These are phyloP conservation scores for Calcarisporium arbuscula DNA, from an alignment of 2,329 filamentous ascomycete genomes.

Conservation along the genomic window DNA sequence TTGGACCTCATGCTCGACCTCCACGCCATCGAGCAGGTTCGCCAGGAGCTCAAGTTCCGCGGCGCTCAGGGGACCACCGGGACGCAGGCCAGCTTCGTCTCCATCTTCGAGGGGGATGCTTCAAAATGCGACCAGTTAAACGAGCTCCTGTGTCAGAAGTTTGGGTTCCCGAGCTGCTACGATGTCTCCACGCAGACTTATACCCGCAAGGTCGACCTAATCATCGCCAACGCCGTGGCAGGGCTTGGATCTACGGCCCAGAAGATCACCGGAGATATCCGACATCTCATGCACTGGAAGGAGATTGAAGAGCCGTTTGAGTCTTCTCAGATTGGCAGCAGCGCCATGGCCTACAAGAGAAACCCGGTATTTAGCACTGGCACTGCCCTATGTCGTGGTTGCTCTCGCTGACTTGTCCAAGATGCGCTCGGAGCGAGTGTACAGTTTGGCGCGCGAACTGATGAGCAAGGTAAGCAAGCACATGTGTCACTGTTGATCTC, in stretches of 20 bases:
- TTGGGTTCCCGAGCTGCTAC: slow-evolving; percentile 45
- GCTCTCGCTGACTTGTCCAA: slow-evolving; percentile 12
- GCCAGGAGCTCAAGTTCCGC: slow-evolving; percentile 65
- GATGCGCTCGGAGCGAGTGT: slow-evolving; percentile 44
- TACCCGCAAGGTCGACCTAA: slow-evolving; percentile 73
- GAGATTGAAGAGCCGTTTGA: slow-evolving; percentile 62
- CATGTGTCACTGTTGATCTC: no score
- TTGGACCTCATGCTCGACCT: slow-evolving; percentile 63
- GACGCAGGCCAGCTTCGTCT: slow-evolving; percentile 67
- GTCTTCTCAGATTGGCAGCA: neutral
- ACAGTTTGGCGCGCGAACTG: slow-evolving; percentile 28
- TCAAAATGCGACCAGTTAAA: slow-evolving; percentile 49
- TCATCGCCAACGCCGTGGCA: slow-evolving; percentile 68
- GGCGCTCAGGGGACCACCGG: slow-evolving; percentile 64
- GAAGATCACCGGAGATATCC: slow-evolving; percentile 67
- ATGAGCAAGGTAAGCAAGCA: no score
- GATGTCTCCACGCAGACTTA: slow-evolving; percentile 57
- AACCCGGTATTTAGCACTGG: slow-evolving; percentile 23
- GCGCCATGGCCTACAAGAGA: slow-evolving; percentile 31
- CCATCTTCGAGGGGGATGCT: slow-evolving; percentile 38
- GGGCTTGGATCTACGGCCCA: slow-evolving; percentile 70
- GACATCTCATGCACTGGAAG: slow-evolving; percentile 69
- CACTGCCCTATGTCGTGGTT: slow-evolving; percentile 17
- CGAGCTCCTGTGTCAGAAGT: slow-evolving; percentile 47
- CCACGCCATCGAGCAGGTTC: slow-evolving; percentile 62